Evolutionary conservation across 768 basidiomycete genomes (phyloP).

Genomic region (Cantharellus cinnabarinus): DNA sequence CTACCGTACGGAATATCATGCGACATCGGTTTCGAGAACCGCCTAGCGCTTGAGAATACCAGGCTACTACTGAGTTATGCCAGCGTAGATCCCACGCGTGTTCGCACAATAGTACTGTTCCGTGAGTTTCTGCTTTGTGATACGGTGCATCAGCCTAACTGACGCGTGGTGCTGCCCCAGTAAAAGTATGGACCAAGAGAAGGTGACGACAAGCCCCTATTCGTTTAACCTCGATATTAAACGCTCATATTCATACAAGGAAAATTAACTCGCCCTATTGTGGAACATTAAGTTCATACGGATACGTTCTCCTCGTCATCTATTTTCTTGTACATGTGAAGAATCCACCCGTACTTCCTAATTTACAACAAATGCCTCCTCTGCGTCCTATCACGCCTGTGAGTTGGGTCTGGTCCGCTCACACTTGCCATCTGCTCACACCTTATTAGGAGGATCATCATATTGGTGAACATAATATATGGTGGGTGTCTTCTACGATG

Average conservation of each 20-base stretch:
- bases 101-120: conserved; percentile 87
- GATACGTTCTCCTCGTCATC: conserved; percentile 93
- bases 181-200: conserved; percentile 98
- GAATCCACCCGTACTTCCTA: conserved; percentile 88
- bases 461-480: conserved; percentile 62
- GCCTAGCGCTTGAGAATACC: conserved; percentile 92
- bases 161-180: conserved; percentile 21
- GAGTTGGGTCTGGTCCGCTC: conserved; percentile 8
- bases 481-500: conserved; percentile 23
- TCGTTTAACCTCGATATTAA: neutral
- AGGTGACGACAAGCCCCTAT: conserved; percentile 27
- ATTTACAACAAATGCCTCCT: conserved; percentile 87
- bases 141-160: neutral
- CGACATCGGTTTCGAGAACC: conserved; percentile 97
- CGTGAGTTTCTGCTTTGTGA: conserved; percentile 35
- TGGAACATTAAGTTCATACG: conserved; percentile 91
- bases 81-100: conserved; percentile 83
- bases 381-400: conserved; percentile 69
- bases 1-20: conserved; percentile 81
- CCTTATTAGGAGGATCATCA: conserved; percentile 50
- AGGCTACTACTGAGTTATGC: conserved; percentile 92
- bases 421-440: conserved; percentile 1
- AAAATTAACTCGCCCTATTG: conserved; percentile 99
- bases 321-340: conserved; percentile 97
- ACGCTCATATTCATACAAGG: conserved; percentile 19